These are phyloP conservation scores for Periconia sp. DNA, from an alignment of 2,329 filamentous ascomycete species.

Conservation along the genomic window DNA sequence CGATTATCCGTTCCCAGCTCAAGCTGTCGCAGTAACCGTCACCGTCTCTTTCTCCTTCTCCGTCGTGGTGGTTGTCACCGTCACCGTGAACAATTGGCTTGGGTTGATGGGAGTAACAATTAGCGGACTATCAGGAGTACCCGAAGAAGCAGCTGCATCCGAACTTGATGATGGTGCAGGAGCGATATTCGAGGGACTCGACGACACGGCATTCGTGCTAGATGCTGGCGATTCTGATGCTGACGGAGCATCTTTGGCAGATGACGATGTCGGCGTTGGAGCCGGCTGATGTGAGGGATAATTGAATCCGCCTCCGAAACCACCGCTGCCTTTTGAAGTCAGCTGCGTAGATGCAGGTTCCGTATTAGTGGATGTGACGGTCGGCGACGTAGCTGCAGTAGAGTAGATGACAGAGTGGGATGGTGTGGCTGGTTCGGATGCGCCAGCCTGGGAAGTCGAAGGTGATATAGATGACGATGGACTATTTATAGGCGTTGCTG, in stretches of 20 bases:
- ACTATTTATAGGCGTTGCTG: too few relatives aligned
- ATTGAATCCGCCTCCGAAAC: slow-evolving; percentile 1
- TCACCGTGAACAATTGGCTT: slow-evolving; percentile 41
- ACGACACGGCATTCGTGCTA: not conserved
- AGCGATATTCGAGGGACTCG: not conserved
- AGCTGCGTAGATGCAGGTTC: not conserved
- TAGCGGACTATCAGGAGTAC: too few relatives aligned
- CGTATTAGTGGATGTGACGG: not conserved
- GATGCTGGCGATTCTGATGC: not conserved
- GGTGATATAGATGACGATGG: too few relatives aligned
- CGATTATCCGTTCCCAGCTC: not conserved
- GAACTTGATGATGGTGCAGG: slow-evolving; percentile 20
- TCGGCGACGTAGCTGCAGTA: not conserved
- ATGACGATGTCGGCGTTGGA: not conserved
- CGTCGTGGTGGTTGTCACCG: slow-evolving; percentile 32
- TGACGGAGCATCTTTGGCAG: not conserved
- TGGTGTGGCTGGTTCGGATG: slow-evolving; percentile 14
- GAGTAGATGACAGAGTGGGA: too few relatives aligned
- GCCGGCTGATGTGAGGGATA: slow-evolving; percentile 6
- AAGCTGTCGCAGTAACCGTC: slow-evolving; percentile 31
- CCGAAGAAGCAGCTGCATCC: too few relatives aligned
- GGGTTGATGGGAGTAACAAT: slow-evolving; percentile 41
- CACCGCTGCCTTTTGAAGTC: not conserved
- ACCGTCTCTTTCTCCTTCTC: slow-evolving; percentile 38
- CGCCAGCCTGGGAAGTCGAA: not conserved